Conservation (phyloP, 768 basidiomycete genomes). For the Saitozyma podzolica region DNA sequence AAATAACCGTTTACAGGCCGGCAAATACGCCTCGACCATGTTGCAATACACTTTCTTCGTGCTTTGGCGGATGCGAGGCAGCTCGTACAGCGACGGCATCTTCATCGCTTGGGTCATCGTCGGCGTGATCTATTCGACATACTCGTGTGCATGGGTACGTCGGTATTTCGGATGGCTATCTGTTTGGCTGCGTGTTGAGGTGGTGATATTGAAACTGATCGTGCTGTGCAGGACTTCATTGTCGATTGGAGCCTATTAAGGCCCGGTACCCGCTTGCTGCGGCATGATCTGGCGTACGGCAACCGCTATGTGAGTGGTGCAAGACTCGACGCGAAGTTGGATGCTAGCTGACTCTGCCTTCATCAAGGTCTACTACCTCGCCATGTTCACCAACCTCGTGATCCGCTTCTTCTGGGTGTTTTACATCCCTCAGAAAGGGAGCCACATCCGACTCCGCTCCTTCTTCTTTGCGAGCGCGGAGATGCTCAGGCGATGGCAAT, state of each 20-base stretch:
- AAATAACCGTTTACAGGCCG: constrained; percentile 60
- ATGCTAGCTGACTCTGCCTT: not conserved
- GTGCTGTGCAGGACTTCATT: constrained; percentile 69
- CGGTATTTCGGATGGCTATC: not conserved
- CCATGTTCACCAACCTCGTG: constrained; percentile 65
- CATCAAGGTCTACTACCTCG: constrained; percentile 45
- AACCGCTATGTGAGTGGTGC: constrained; percentile 46
- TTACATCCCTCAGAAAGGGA: constrained; percentile 63
- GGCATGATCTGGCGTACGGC: constrained; percentile 72
- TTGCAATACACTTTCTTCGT: constrained; percentile 68
- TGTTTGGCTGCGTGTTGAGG: not conserved
- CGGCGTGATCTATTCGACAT: constrained; percentile 65
- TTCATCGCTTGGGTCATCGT: constrained; percentile 72
- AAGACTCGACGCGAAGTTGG: not conserved
- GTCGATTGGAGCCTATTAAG: constrained; percentile 91
- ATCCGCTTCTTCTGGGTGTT: constrained; percentile 81
- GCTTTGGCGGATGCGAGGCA: constrained; percentile 73
- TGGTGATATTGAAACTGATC: constrained; percentile 58
- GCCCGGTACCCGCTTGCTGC: constrained; percentile 63
- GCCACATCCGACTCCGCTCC: constrained; percentile 60
- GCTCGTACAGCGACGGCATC: constrained; percentile 53
- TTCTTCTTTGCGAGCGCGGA: constrained; percentile 74
- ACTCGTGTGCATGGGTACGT: constrained; percentile 76
- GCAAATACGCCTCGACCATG: constrained; percentile 76
- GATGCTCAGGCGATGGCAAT: constrained; percentile 75